Evolutionary conservation across 192 early-diverging fungal species (phyloP).

Genomic region (Cladochytrium replicatum): DNA sequence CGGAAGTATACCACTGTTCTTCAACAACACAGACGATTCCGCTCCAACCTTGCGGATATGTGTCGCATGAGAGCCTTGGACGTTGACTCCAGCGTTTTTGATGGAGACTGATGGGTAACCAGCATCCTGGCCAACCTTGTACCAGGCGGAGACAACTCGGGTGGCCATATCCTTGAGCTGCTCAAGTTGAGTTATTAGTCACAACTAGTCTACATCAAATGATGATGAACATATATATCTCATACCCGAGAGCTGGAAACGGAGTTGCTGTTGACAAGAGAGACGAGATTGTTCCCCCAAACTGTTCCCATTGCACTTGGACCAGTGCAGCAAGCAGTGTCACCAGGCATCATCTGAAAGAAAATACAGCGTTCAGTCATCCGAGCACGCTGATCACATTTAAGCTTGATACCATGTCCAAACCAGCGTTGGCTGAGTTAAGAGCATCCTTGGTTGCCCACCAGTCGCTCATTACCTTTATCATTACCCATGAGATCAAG

Average conservation of each 20-base stretch:
- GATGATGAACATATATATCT: no score
- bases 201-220: no score
- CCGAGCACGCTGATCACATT: neutral
- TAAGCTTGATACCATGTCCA: neutral
- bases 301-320: neutral
- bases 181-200: no score
- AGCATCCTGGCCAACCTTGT: conserved; percentile 13
- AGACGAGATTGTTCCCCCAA: neutral
- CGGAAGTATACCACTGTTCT: conserved; percentile 13
- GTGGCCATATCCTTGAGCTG: conserved; percentile 17
- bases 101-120: conserved; percentile 10
- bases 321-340: neutral
- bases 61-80: neutral
- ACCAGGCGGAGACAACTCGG: conserved; percentile 15
- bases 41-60: conserved; percentile 8
- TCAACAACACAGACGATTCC: conserved; percentile 11
- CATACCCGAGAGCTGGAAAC: conserved; percentile 5
- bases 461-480: neutral
- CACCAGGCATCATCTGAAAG: neutral
- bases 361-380: conserved; percentile 9
- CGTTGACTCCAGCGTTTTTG: neutral
- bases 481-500: no score
- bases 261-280: neutral
- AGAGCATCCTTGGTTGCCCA: neutral
- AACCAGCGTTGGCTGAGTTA: neutral